These are phyloP conservation scores for Clitopilus passeckerianus DNA, from an alignment of 768 basidiomycete genomes.

Conservation along the genomic window DNA sequence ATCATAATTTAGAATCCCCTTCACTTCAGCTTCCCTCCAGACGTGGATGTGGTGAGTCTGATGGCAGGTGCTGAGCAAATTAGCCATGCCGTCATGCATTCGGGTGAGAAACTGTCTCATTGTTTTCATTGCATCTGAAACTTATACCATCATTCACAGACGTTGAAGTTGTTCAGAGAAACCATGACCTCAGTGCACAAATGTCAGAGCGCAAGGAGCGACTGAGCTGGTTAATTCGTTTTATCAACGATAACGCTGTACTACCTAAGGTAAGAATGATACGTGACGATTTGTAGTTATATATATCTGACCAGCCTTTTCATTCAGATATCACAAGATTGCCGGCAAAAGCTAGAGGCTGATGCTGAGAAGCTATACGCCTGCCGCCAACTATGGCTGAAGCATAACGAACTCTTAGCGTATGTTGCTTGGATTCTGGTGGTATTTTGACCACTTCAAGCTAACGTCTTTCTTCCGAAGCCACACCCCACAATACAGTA, in stretches of 20 bases:
- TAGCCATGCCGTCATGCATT: constrained; percentile 65
- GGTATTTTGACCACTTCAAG: not conserved
- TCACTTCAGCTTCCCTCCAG: constrained; percentile 76
- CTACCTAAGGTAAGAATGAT: constrained; percentile 57
- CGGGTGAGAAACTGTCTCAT: constrained; percentile 39
- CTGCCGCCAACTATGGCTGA: constrained; percentile 76
- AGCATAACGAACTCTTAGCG: constrained; percentile 65
- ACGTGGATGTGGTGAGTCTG: constrained; percentile 71
- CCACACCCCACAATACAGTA: constrained; percentile 48
- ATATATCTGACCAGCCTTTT: not conserved
- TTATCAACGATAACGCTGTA: constrained; percentile 84
- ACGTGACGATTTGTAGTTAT: not conserved
- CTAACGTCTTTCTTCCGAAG: constrained; percentile 23
- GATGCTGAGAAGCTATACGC: constrained; percentile 89
- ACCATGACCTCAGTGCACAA: constrained; percentile 79
- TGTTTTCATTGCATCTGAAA: not conserved
- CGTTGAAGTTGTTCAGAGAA: constrained; percentile 60
- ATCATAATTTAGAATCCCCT: constrained; percentile 70
- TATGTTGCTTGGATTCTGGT: constrained; percentile 23
- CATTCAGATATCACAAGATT: constrained; percentile 71
- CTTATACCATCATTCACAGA: constrained; percentile 33
- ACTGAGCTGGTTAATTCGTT: constrained; percentile 80
- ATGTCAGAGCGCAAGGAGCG: constrained; percentile 70
- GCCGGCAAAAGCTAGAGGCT: constrained; percentile 67
- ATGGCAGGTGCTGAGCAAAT: constrained; percentile 79